Conservation (phyloP, 495 filamentous ascomycete genomes). For the Pyronema omphalodes region DNA sequence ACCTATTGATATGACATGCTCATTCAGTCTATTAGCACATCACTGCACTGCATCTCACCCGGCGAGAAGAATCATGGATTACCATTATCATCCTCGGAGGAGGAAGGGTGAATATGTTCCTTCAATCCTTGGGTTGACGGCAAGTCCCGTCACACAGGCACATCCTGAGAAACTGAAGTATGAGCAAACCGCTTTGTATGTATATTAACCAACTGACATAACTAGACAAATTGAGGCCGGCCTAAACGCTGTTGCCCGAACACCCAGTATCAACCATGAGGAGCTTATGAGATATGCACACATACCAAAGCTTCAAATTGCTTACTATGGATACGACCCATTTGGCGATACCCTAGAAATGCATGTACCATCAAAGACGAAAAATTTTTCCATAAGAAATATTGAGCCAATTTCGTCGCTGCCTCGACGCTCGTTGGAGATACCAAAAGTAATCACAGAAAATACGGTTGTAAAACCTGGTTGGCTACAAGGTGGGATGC, state of each 20-base stretch:
- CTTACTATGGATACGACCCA: conserved; percentile 28
- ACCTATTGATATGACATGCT: neutral
- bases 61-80: conserved; percentile 57
- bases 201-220: neutral
- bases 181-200: neutral
- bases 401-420: no score
- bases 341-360: neutral
- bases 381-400: no score
- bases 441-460: no score
- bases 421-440: no score
- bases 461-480: no score
- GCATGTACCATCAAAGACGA: no score
- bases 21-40: conserved; percentile 36
- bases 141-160: conserved; percentile 55
- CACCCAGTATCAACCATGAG: conserved; percentile 49
- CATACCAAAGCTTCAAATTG: conserved; percentile 39
- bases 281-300: conserved; percentile 53
- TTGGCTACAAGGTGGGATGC: no score
- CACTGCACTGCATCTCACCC: conserved; percentile 46
- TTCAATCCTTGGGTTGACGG: conserved; percentile 64
- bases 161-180: conserved; percentile 32
- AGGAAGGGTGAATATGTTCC: conserved; percentile 34
- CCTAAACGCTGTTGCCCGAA: conserved; percentile 51
- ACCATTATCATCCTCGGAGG: conserved; percentile 45
- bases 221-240: conserved; percentile 50